These are phyloP conservation scores for Metrosideros polymorpha DNA, from an alignment of 441 rosid genomes.

Conservation along the genomic window DNA sequence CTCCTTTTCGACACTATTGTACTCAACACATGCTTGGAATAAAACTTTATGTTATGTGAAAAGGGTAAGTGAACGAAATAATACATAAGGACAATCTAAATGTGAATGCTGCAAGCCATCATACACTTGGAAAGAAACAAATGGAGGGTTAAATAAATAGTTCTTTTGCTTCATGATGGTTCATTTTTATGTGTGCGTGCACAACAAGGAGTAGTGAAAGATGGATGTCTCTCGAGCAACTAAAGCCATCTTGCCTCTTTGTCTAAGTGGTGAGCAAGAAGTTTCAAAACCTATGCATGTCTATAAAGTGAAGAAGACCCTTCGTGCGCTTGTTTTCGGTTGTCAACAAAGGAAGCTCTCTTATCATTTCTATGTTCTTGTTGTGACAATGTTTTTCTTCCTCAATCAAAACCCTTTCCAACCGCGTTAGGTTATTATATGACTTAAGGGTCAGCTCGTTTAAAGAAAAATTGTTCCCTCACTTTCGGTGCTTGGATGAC, in stretches of 20 bases:
- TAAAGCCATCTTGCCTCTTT: background rate
- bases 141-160: background rate
- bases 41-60: background rate
- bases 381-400: background rate
- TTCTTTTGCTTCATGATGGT: background rate
- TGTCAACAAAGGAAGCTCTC: background rate
- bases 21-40: background rate
- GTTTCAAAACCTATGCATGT: background rate
- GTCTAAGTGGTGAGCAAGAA: background rate
- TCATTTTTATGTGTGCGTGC: background rate
- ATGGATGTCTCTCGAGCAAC: background rate
- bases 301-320: background rate
- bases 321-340: background rate
- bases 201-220: background rate
- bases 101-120: background rate
- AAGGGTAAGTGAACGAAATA: background rate
- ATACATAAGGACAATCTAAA: background rate
- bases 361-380: background rate
- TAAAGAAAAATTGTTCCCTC: background rate
- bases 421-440: background rate
- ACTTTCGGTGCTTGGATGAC: background rate
- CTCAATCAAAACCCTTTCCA: background rate
- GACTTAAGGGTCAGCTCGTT: background rate
- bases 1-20: background rate
- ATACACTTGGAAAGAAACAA: background rate